These are phyloP conservation scores for Rosa rugosa DNA, from an alignment of 306 rosid species.

Conservation along the genomic window DNA sequence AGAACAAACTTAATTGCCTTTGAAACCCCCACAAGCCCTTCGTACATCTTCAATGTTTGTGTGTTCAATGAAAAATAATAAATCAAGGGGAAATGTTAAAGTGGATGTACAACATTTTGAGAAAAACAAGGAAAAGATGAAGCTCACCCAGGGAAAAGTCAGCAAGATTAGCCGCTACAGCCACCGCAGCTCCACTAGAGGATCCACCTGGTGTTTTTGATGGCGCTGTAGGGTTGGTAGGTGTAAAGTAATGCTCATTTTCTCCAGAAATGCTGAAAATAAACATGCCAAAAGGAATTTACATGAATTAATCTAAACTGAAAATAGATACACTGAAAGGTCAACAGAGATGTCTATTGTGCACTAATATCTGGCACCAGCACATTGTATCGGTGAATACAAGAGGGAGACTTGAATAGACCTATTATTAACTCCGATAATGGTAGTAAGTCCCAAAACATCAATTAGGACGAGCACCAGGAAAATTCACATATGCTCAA, in stretches of 20 bases:
- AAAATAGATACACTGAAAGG: not conserved
- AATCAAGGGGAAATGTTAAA: not conserved
- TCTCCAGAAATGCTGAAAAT: slow-evolving; percentile 73
- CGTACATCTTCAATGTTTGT: not conserved
- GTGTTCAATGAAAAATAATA: not conserved
- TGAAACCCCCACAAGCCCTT: not conserved
- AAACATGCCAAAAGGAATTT: slow-evolving; percentile 17
- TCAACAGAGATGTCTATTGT: not conserved
- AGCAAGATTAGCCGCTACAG: slow-evolving; percentile 83
- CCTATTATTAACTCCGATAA: not conserved
- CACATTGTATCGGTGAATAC: not conserved
- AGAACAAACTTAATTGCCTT: not conserved
- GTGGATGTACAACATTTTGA: slow-evolving; percentile 1
- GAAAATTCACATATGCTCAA: not conserved
- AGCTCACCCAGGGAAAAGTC: slow-evolving; percentile 86
- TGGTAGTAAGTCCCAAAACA: not conserved
- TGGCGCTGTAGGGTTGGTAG: slow-evolving; percentile 75
- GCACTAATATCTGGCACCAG: not conserved
- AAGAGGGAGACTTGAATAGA: not conserved
- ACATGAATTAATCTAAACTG: not conserved
- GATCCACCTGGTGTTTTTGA: slow-evolving; percentile 83
- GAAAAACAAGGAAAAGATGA: not conserved
- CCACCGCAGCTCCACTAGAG: slow-evolving; percentile 93
- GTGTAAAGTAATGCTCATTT: slow-evolving; percentile 79
- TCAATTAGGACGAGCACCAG: not conserved